These are phyloP conservation scores for Ceriops tagal DNA, from an alignment of 345 rosid species.

Conservation along the genomic window DNA sequence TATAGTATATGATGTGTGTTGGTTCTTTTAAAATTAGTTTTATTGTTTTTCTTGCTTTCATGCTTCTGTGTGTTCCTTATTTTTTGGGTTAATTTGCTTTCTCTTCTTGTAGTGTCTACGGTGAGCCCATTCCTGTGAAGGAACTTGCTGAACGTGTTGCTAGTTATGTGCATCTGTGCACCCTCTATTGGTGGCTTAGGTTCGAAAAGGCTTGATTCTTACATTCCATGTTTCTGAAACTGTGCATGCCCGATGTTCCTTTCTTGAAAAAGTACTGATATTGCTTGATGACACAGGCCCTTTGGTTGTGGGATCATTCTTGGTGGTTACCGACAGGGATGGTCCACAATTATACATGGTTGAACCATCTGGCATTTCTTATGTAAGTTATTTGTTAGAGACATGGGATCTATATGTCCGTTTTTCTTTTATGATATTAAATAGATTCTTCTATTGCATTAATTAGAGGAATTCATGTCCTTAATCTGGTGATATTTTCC, in stretches of 20 bases:
- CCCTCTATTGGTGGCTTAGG: conserved; percentile 99
- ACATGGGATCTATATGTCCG: neutral
- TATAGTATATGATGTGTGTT: too few species aligned
- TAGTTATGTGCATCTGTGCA: conserved; percentile 92
- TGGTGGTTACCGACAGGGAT: conserved; percentile 95
- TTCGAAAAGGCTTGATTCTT: conserved; percentile 23
- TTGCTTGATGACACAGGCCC: conserved; percentile 50
- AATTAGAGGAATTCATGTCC: neutral
- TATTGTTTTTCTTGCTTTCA: neutral
- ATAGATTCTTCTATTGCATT: neutral
- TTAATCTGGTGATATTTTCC: neutral
- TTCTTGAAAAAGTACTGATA: neutral
- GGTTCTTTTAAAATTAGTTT: neutral
- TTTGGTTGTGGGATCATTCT: conserved; percentile 97
- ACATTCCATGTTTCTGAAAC: neutral
- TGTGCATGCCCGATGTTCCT: neutral
- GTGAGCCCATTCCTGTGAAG: conserved; percentile 83
- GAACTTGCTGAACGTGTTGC: conserved; percentile 96
- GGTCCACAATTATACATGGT: conserved; percentile 93
- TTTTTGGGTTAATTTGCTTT: neutral
- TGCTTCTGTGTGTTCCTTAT: neutral
- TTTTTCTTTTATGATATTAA: neutral
- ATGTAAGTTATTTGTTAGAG: conserved; percentile 53
- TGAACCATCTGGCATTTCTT: conserved; percentile 95
- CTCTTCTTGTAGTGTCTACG: conserved; percentile 54